phyloP scores from a whole-genome alignment of 495 filamentous ascomycete species.

The Wilcoxina mikolae region DNA sequence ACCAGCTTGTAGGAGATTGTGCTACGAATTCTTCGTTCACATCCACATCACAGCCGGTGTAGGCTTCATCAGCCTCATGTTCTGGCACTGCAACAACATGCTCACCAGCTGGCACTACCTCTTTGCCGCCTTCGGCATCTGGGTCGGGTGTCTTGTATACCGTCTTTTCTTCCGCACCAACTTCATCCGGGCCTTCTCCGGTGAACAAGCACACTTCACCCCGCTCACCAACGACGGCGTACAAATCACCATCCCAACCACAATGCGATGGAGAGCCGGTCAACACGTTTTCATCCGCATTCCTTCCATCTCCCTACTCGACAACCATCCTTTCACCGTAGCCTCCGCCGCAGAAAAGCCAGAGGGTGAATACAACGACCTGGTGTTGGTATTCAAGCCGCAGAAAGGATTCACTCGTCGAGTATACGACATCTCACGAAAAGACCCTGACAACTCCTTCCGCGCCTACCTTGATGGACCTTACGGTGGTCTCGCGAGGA shows the following conservation, averaged over 20 bases:
- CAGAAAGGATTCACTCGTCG: slow-evolving; percentile 76
- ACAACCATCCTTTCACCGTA: slow-evolving; percentile 94
- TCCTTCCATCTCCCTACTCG: slow-evolving; percentile 73
- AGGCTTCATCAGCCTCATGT: slow-evolving; percentile 67
- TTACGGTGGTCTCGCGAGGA: slow-evolving; percentile 84
- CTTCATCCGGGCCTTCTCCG: slow-evolving; percentile 68
- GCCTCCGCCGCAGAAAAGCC: slow-evolving; percentile 68
- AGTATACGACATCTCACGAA: slow-evolving; percentile 60
- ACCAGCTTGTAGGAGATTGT: slow-evolving; percentile 31
- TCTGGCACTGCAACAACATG: slow-evolving; percentile 94
- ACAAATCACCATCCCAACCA: slow-evolving; percentile 83
- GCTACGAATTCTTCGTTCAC: slow-evolving; percentile 73
- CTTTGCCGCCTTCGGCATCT: slow-evolving; percentile 66
- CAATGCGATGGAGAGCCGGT: slow-evolving; percentile 82
- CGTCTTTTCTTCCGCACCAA: slow-evolving; percentile 58
- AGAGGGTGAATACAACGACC: slow-evolving; percentile 70
- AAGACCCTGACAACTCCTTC: slow-evolving; percentile 74
- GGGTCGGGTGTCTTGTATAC: slow-evolving; percentile 48
- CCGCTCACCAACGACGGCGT: slow-evolving; percentile 81
- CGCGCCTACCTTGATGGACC: slow-evolving; percentile 83
- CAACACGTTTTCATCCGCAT: slow-evolving; percentile 92
- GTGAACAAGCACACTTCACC: slow-evolving; percentile 75
- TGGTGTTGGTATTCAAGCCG: slow-evolving; percentile 79
- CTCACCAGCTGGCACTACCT: slow-evolving; percentile 73
- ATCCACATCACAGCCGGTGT: slow-evolving; percentile 71